Evolutionary conservation across 176 grass and related monocot genomes (phyloP).

Genomic region (Panicum miliaceum): DNA sequence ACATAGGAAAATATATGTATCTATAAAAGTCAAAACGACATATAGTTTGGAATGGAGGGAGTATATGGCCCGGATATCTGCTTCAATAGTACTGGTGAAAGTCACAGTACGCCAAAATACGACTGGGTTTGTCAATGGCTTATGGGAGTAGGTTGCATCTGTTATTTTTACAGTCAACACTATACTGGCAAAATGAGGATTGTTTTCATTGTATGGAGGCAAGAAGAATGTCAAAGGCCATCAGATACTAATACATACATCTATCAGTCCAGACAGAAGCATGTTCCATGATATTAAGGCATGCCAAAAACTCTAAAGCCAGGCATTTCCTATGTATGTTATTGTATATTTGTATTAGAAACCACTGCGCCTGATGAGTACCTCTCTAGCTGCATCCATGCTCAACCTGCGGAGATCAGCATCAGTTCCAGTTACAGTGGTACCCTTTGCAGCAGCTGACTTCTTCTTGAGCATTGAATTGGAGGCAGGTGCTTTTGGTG

Average conservation of each 20-base stretch:
- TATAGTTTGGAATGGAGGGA: too few species aligned
- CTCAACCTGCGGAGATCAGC: conserved; percentile 98
- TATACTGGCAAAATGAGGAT: conserved; percentile 4
- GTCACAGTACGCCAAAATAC: background rate
- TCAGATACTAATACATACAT: conserved; percentile 14
- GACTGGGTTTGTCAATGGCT: conserved; percentile 9
- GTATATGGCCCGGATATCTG: background rate
- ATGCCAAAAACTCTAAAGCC: background rate
- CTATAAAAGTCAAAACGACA: too few species aligned
- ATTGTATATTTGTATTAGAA: conserved; percentile 3
- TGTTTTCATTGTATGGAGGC: conserved; percentile 18
- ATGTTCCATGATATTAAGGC: conserved; percentile 23
- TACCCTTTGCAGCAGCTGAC: conserved; percentile 74
- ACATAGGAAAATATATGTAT: too few species aligned
- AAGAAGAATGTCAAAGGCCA: conserved; percentile 25
- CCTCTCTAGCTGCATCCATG: conserved; percentile 99
- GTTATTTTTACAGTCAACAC: background rate
- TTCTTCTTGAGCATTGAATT: conserved; percentile 83
- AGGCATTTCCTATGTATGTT: conserved; percentile 11
- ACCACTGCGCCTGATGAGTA: conserved; percentile 48
- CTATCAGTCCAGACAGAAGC: conserved; percentile 15
- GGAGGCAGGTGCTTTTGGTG: conserved; percentile 80
- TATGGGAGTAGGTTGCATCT: conserved; percentile 2
- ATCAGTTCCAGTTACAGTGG: conserved; percentile 96
- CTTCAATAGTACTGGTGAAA: conserved; percentile 1